Conservation (phyloP, 1,284 basidiomycete genomes). For the Dichomitus squalens region DNA sequence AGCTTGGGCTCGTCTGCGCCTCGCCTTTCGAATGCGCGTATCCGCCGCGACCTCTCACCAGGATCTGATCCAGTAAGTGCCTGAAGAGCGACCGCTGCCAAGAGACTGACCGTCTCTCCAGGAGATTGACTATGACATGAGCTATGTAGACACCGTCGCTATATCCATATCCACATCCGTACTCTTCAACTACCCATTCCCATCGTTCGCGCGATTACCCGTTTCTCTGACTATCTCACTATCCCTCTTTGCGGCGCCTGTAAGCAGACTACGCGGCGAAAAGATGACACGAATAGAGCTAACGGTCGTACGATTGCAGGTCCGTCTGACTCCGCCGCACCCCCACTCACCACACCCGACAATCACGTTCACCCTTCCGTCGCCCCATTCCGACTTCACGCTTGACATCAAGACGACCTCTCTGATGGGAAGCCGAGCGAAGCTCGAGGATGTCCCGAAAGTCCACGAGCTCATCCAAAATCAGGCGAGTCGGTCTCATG, state of each 20-base stretch:
- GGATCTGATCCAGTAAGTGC: constrained; percentile 30
- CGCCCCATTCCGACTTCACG: constrained; percentile 42
- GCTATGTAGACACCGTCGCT: constrained; percentile 72
- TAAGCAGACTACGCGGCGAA: constrained; percentile 35
- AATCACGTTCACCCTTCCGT: constrained; percentile 62
- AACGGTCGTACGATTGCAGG: constrained; percentile 23
- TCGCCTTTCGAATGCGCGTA: constrained; percentile 57
- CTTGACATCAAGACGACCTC: constrained; percentile 76
- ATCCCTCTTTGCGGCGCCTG: constrained; percentile 73
- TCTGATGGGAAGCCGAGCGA: constrained; percentile 80
- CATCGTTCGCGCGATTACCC: constrained; percentile 78
- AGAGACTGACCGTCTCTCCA: constrained; percentile 24
- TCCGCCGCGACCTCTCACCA: constrained; percentile 32
- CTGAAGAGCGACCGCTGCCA: neutral
- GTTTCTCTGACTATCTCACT: constrained; percentile 78
- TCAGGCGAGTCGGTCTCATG: constrained; percentile 52
- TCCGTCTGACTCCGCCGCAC: constrained; percentile 37
- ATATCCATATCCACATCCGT: constrained; percentile 81
- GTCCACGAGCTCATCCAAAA: constrained; percentile 80
- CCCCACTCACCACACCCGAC: constrained; percentile 39
- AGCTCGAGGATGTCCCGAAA: constrained; percentile 82
- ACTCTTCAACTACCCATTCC: constrained; percentile 80
- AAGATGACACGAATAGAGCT: neutral
- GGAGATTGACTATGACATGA: constrained; percentile 66
- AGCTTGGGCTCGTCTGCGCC: constrained; percentile 74